A percentile compares a stretch with the other conserved stretches of the same genome.
These are phyloP conservation scores for Posidonia australis DNA, from an alignment of 106 monocot species.

Conservation along the genomic window DNA sequence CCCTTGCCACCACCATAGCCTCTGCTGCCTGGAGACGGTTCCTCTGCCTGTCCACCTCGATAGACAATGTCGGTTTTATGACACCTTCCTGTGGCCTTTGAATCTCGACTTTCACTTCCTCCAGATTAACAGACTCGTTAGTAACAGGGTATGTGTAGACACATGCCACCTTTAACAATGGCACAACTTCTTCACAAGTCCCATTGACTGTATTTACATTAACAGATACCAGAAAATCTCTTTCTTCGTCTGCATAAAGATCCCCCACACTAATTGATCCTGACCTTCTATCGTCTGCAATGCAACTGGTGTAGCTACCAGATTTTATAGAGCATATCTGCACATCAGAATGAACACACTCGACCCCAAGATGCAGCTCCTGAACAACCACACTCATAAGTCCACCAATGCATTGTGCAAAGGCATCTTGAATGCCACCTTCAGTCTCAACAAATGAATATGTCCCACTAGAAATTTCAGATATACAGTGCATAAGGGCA, in stretches of 20 bases:
- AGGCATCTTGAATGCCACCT: slow-evolving; percentile 69
- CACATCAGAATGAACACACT: slow-evolving; percentile 37
- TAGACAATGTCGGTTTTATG: neutral
- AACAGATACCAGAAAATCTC: slow-evolving; percentile 62
- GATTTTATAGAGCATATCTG: slow-evolving; percentile 43
- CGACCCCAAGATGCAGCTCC: slow-evolving; percentile 37
- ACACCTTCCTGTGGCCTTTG: slow-evolving; percentile 11
- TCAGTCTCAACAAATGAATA: slow-evolving; percentile 93
- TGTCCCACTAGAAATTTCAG: slow-evolving; percentile 75
- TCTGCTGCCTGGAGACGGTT: slow-evolving; percentile 24
- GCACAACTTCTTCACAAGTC: neutral
- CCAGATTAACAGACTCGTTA: slow-evolving; percentile 6
- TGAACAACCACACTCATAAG: slow-evolving; percentile 88
- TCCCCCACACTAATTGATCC: slow-evolving; percentile 58
- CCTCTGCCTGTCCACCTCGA: slow-evolving; percentile 32
- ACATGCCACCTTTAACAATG: slow-evolving; percentile 22
- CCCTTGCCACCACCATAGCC: slow-evolving; percentile 27
- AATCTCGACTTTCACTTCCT: slow-evolving; percentile 8
- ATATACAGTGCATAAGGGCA: slow-evolving; percentile 53
- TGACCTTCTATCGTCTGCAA: slow-evolving; percentile 24
- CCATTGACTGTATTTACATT: slow-evolving; percentile 8
- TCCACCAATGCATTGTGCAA: slow-evolving; percentile 95
- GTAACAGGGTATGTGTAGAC: slow-evolving; percentile 22
- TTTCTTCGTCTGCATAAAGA: slow-evolving; percentile 86
- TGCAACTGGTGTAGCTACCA: slow-evolving; percentile 50